Evolutionary conservation across 2,329 filamentous ascomycete species (phyloP).

Genomic region (Escovopsis sp.): DNA sequence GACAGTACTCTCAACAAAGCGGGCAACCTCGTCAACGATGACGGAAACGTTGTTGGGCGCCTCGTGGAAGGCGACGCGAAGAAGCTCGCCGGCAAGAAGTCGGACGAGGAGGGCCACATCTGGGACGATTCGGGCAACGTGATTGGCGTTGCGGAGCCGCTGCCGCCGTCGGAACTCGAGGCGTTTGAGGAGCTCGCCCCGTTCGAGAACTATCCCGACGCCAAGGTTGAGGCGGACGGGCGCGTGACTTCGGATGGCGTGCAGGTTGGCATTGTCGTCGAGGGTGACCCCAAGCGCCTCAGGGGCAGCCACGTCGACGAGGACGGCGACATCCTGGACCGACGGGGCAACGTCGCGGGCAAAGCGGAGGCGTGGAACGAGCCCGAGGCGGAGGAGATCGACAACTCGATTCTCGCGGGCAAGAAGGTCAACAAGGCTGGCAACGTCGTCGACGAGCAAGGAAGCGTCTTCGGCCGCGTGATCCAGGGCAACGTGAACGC

Average conservation of each 20-base stretch:
- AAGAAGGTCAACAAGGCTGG: slow-evolving; percentile 60
- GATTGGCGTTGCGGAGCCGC: slow-evolving; percentile 49
- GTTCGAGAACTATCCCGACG: slow-evolving; percentile 43
- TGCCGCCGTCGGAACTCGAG: slow-evolving; percentile 35
- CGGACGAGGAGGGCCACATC: slow-evolving; percentile 53
- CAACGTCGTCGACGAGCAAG: slow-evolving; percentile 39
- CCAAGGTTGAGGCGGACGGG: slow-evolving; percentile 37
- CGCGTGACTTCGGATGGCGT: slow-evolving; percentile 34
- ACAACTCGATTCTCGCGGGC: slow-evolving; percentile 48
- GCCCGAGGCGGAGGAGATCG: slow-evolving; percentile 35
- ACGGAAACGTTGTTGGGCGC: slow-evolving; percentile 41
- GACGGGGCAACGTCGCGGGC: slow-evolving; percentile 50
- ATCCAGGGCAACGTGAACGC: slow-evolving; percentile 50
- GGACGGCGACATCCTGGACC: slow-evolving; percentile 54
- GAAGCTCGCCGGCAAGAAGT: slow-evolving; percentile 46
- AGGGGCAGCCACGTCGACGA: slow-evolving; percentile 51
- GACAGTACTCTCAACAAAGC: slow-evolving; percentile 42
- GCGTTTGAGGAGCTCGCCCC: slow-evolving; percentile 31
- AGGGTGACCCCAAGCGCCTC: slow-evolving; percentile 48
- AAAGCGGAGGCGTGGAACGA: slow-evolving; percentile 54
- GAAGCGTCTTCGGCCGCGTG: slow-evolving; percentile 46
- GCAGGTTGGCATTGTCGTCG: slow-evolving; percentile 43
- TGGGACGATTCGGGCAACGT: slow-evolving; percentile 56
- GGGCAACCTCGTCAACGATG: slow-evolving; percentile 39
- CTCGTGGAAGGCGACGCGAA: slow-evolving; percentile 48